Conservation (phyloP, 2,329 filamentous ascomycete genomes). For the Pyrenochaeta sp. region DNA sequence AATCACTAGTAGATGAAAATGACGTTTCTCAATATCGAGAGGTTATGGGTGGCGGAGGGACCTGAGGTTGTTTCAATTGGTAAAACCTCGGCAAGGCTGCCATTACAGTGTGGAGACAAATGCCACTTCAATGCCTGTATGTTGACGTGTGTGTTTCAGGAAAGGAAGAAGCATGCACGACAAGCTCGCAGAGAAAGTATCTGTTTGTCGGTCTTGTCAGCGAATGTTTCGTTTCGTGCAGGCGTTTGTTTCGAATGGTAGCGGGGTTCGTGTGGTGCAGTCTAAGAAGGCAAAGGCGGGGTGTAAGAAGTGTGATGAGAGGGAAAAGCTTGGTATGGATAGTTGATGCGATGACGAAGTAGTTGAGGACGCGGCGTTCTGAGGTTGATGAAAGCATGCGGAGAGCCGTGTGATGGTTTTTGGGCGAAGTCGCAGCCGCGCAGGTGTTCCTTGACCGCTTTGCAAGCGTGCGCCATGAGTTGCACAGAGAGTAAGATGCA, state of each 20-base stretch:
- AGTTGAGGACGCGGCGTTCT: not conserved
- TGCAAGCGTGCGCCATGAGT: not conserved
- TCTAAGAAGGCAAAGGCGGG: constrained; percentile 8
- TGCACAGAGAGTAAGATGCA: not conserved
- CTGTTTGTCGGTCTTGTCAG: not conserved
- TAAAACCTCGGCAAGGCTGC: too few relatives aligned
- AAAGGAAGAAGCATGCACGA: not conserved
- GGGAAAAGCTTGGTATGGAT: constrained; percentile 19
- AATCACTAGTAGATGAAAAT: too few relatives aligned
- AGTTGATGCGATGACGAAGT: constrained; percentile 14
- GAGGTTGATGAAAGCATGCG: not conserved
- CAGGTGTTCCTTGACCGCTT: not conserved
- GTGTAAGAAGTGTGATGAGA: constrained; percentile 27
- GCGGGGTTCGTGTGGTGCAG: constrained; percentile 21
- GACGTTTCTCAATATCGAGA: too few relatives aligned
- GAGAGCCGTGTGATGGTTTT: not conserved
- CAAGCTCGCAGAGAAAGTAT: not conserved
- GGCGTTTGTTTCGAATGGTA: constrained; percentile 22
- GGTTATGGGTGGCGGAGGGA: too few relatives aligned
- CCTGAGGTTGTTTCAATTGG: too few relatives aligned
- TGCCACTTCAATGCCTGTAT: too few relatives aligned
- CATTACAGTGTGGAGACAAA: too few relatives aligned
- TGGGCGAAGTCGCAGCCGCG: not conserved
- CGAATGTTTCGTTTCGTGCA: constrained; percentile 26
- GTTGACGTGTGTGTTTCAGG: not conserved